phyloP scores from a whole-genome alignment of 202 grass and related monocot species.

The Zizania palustris region DNA sequence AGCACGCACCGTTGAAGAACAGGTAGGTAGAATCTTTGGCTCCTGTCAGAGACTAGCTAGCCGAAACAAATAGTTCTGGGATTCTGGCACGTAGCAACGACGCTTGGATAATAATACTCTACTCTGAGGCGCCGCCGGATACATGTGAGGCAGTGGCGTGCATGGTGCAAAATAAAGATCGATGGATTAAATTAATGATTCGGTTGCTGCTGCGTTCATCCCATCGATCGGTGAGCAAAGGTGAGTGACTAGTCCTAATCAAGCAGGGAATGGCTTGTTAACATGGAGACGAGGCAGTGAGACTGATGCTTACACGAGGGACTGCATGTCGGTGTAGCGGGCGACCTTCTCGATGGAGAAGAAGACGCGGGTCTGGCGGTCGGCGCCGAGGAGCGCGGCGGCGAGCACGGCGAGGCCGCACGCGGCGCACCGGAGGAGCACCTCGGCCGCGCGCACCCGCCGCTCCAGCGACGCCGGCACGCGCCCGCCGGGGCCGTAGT shows the following conservation, averaged over 20 bases:
- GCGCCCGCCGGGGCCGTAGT: conserved; percentile 54
- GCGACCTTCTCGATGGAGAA: conserved; percentile 79
- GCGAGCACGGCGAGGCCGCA: conserved; percentile 70
- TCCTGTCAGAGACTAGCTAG: not conserved
- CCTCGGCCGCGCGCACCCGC: conserved; percentile 68
- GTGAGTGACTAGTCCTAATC: too few relatives aligned
- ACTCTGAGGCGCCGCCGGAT: not conserved
- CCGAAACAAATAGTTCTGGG: conserved; percentile 6
- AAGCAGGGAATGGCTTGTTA: not conserved
- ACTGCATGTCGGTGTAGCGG: conserved; percentile 78
- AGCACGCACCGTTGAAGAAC: not conserved
- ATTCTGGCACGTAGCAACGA: not conserved
- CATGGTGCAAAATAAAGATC: not conserved
- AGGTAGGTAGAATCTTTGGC: not conserved
- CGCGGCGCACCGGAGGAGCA: conserved; percentile 66
- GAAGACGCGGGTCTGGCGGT: conserved; percentile 62
- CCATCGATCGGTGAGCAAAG: too few relatives aligned
- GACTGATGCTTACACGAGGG: conserved; percentile 64
- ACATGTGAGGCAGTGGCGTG: not conserved
- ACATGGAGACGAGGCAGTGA: not conserved
- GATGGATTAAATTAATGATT: not conserved
- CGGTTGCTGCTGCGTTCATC: not conserved
- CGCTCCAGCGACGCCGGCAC: conserved; percentile 63
- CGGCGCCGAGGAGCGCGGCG: conserved; percentile 57
- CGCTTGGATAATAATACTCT: conserved; percentile 6